phyloP scores from a whole-genome alignment of 805 yeast genomes.

The Diddensiella transvaalensis region DNA sequence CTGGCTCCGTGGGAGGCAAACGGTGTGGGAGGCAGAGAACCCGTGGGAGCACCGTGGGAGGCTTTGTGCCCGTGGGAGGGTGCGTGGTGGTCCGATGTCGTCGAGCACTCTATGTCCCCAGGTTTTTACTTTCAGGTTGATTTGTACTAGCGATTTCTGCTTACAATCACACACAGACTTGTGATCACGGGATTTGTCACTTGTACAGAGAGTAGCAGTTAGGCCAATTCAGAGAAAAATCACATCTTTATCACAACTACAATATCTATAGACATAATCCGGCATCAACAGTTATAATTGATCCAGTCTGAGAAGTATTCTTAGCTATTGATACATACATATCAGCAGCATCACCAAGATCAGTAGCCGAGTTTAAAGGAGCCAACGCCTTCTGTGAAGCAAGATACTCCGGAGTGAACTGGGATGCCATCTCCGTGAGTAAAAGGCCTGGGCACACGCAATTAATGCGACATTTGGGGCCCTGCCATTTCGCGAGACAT shows the following conservation, averaged over 20 bases:
- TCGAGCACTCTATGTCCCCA: no score
- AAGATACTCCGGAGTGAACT: slow-evolving; percentile 26
- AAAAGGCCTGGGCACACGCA: slow-evolving; percentile 26
- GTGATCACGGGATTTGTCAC: no score
- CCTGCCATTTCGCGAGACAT: slow-evolving; percentile 28
- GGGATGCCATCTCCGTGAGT: slow-evolving; percentile 20
- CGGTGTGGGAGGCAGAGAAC: background rate
- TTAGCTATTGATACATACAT: slow-evolving; percentile 26
- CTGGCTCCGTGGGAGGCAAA: no score
- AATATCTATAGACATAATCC: slow-evolving; percentile 24
- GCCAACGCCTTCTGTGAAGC: slow-evolving; percentile 11
- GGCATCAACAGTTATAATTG: slow-evolving; percentile 39
- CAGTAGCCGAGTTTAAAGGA: slow-evolving; percentile 19
- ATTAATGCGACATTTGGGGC: slow-evolving; percentile 24
- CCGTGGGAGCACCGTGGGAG: background rate
- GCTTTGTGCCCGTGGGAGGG: background rate
- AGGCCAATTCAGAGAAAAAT: no score
- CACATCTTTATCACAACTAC: no score
- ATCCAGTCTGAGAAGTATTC: slow-evolving; percentile 28
- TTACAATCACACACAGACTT: no score
- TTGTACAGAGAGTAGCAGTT: no score
- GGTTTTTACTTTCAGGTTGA: no score
- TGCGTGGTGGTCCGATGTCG: background rate
- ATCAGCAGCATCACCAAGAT: slow-evolving; percentile 27
- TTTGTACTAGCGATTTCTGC: no score